Evolutionary conservation across 192 early-diverging fungal genomes (phyloP), one percentile per base, ranked within the genome.

Genomic region (Dimargaris cristalligena): DNA sequence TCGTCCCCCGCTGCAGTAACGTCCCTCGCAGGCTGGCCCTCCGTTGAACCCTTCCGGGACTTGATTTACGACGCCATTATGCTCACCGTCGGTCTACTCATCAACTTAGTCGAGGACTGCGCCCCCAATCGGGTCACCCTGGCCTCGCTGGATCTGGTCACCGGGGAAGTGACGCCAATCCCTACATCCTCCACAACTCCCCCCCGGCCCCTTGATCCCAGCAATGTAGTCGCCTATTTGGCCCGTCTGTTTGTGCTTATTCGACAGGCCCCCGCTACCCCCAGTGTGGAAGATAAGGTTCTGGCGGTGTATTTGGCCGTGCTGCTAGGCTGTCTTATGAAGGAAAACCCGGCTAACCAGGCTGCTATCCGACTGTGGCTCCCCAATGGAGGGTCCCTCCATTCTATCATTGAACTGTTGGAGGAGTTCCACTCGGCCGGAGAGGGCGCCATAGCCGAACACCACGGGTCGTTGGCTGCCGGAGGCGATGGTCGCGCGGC

Each of bases 91-190:
- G 55, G 55, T 10, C n/a, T 57, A n/a, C 35, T 57, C 9, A 57
- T 57, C n/a, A 57, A 57, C 33, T 26, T 57, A 34, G 55, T 57
- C 14, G 55, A 57, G 38, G 55, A 57, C 22, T 6, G 16, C 30
- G 16, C 22, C 0, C 18, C 2, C 33, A 34, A 32, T 11, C 55
- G 55, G 33, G 33, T 38, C 55, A 25, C 22, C 55, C 32, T 57
- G 18, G 55, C 55, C 34, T 30, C 22, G 18, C 33, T 52, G 22
- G 6, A 18, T 6, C 46, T 18, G 46, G 6, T n/a, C 33, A 18
- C 9, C 0, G 8, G 52, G 52, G 29, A 30, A 32, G 9, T 4
- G 10, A 9, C 9, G 20, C 32, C 11, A 54, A 31, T 30, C 52
- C 9, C 28, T 31, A 31, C n/a, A 20, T 18, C 52, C 33, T 10